phyloP scores from a whole-genome alignment of 371 early-diverging fungal species.

The Apophysomyces trapeziformis region DNA sequence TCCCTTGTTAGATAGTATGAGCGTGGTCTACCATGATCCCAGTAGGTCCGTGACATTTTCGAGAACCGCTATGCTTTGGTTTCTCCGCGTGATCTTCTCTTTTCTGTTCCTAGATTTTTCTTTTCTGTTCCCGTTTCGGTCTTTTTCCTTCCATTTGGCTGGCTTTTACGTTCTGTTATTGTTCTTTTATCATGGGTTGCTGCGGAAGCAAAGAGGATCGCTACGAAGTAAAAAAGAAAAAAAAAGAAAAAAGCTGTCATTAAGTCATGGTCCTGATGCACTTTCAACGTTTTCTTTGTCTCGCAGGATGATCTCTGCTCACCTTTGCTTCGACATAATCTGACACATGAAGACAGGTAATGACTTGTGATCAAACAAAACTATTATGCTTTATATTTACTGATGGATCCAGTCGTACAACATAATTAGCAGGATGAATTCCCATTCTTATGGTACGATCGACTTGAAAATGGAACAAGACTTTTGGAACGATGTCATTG shows the following conservation, averaged over 20 bases:
- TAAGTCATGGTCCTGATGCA: too few species aligned
- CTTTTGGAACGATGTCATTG: slow-evolving; percentile 50
- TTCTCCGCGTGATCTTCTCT: too few species aligned
- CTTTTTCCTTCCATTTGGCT: background rate
- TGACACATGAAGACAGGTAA: slow-evolving; percentile 39
- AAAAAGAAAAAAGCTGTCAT: background rate
- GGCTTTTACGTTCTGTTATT: background rate
- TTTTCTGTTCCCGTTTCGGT: background rate
- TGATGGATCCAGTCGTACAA: background rate
- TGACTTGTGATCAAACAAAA: background rate
- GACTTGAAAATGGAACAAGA: slow-evolving; percentile 52
- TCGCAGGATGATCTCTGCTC: slow-evolving; percentile 36
- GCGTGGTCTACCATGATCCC: too few species aligned
- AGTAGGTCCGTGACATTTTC: too few species aligned
- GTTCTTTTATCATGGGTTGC: slow-evolving; percentile 37
- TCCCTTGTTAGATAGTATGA: too few species aligned
- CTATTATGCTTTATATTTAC: background rate
- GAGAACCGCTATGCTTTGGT: too few species aligned
- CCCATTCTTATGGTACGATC: slow-evolving; percentile 39
- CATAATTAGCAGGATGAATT: slow-evolving; percentile 31
- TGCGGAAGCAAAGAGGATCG: slow-evolving; percentile 51
- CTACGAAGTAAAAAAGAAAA: slow-evolving; percentile 35
- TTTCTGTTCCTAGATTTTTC: too few species aligned
- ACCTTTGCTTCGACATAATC: slow-evolving; percentile 35
- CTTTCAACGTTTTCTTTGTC: background rate